Conservation (phyloP, 768 basidiomycete species). For the Lactarius tabidus region DNA sequence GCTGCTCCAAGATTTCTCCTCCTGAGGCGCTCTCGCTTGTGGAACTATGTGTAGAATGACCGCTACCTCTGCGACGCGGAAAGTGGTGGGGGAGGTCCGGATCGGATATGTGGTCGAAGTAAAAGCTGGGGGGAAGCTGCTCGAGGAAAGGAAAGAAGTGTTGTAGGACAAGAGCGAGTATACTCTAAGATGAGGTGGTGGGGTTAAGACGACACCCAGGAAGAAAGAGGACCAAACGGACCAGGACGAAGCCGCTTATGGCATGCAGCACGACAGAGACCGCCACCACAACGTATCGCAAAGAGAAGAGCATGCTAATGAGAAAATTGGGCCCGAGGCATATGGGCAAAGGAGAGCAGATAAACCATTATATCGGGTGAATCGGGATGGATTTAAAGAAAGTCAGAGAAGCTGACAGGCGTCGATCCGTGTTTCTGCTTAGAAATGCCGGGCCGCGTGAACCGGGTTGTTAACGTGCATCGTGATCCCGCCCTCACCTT, state of each 20-base stretch:
- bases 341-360: not conserved
- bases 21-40: constrained; percentile 4
- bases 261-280: constrained; percentile 4
- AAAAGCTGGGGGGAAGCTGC: constrained; percentile 7
- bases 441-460: not conserved
- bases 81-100: not conserved
- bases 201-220: not conserved
- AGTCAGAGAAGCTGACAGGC: not conserved
- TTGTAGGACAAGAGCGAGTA: constrained; percentile 17
- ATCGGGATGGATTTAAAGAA: not conserved
- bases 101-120: not conserved
- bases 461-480: not conserved
- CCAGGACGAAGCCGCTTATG: constrained; percentile 12
- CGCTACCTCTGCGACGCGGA: not conserved
- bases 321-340: not conserved
- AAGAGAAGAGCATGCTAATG: not conserved
- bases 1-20: not conserved
- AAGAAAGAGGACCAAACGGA: not conserved
- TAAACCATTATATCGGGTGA: not conserved
- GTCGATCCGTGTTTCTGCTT: not conserved
- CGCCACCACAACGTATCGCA: constrained; percentile 7
- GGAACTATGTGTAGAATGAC: not conserved
- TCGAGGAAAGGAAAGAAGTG: constrained; percentile 12
- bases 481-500: constrained; percentile 1
- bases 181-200: constrained; percentile 8